phyloP scores from a whole-genome alignment of 331 rosid species.

The Rhamnella rubrinervis region DNA sequence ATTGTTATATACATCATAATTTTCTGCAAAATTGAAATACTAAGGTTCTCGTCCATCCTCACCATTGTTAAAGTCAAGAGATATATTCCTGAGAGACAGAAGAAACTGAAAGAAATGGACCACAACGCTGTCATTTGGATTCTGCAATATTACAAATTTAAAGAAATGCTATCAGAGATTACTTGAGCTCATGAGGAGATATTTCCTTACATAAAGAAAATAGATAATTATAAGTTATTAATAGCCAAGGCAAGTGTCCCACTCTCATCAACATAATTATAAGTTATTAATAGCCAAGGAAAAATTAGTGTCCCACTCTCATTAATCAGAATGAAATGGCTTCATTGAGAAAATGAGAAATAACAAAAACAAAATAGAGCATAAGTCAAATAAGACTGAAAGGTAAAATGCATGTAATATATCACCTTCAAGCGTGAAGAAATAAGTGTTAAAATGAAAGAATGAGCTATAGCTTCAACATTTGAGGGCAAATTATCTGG shows the following conservation, averaged over 20 bases:
- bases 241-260: no score
- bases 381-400: neutral
- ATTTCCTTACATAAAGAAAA: neutral
- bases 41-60: conserved; percentile 16
- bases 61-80: conserved; percentile 74
- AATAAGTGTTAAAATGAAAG: conserved; percentile 63
- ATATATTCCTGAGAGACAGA: conserved; percentile 67
- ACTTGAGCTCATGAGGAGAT: neutral
- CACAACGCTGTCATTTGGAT: conserved; percentile 54
- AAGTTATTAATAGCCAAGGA: no score
- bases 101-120: conserved; percentile 82
- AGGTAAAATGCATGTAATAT: neutral
- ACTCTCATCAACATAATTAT: no score
- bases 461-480: conserved; percentile 78
- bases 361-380: neutral
- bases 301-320: no score
- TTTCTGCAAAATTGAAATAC: conserved; percentile 16
- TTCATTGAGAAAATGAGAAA: conserved; percentile 1
- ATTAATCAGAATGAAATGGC: neutral
- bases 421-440: conserved; percentile 77
- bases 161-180: conserved; percentile 4
- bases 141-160: conserved; percentile 49
- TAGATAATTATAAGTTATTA: no score
- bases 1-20: conserved; percentile 1
- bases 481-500: conserved; percentile 88